Evolutionary conservation across 129 eudicot species (phyloP).

Genomic region (Pittosporum tobira): DNA sequence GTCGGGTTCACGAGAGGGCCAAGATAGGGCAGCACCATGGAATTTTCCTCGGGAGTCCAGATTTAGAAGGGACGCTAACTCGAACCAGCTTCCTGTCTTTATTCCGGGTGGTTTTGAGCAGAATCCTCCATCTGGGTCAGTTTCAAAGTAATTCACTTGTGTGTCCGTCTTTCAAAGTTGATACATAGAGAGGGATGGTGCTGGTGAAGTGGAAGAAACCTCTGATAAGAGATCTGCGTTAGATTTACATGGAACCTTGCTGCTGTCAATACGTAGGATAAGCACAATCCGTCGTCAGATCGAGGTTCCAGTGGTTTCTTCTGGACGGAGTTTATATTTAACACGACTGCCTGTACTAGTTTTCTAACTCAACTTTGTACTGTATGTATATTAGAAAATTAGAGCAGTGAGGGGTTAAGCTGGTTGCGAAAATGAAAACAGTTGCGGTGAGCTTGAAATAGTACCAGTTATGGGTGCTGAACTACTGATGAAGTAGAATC

Average conservation of each 20-base stretch:
- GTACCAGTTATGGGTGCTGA: too few relatives aligned
- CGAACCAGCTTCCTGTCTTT: conserved; percentile 50
- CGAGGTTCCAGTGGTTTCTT: conserved; percentile 22
- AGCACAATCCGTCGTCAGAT: not conserved
- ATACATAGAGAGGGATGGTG: not conserved
- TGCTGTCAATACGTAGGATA: not conserved
- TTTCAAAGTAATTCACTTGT: conserved; percentile 13
- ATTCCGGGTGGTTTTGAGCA: conserved; percentile 31
- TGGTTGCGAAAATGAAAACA: too few relatives aligned
- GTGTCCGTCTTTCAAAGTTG: not conserved
- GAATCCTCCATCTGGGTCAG: conserved; percentile 24
- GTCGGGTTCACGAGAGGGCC: conserved; percentile 27
- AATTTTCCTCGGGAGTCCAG: conserved; percentile 36
- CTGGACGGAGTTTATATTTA: not conserved
- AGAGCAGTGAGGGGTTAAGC: too few relatives aligned
- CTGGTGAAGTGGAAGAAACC: conserved; percentile 17
- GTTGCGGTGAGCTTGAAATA: too few relatives aligned
- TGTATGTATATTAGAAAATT: too few relatives aligned
- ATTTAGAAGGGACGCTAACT: conserved; percentile 39
- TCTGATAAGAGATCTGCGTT: not conserved
- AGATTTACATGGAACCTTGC: conserved; percentile 8
- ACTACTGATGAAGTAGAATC: too few relatives aligned
- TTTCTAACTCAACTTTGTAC: too few relatives aligned
- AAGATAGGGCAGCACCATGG: conserved; percentile 12
- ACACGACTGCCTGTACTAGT: too few relatives aligned